phyloP scores from a whole-genome alignment of 495 filamentous ascomycete genomes.

The Daldinia loculata region DNA sequence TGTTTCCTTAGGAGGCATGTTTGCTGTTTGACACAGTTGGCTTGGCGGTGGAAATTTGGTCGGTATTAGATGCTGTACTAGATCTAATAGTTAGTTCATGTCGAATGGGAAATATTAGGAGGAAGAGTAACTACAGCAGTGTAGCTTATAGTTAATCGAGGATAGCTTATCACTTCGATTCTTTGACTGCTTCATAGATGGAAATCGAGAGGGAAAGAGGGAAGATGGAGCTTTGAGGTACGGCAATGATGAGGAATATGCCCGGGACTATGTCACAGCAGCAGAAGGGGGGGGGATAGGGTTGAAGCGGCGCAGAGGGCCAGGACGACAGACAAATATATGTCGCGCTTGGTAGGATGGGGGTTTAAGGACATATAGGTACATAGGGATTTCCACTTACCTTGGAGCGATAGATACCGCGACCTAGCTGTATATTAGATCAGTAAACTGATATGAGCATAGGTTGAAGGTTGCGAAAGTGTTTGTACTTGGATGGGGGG shows the following conservation, averaged over 20 bases:
- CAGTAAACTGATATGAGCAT: not conserved
- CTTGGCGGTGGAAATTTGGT: not conserved
- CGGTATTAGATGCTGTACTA: not conserved
- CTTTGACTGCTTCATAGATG: not conserved
- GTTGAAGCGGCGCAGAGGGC: not conserved
- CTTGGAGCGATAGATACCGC: not conserved
- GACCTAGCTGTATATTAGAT: not conserved
- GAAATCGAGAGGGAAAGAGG: not conserved
- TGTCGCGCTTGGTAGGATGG: not conserved
- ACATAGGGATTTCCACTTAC: not conserved
- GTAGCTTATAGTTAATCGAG: not conserved
- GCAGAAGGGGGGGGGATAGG: no score
- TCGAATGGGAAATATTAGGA: not conserved
- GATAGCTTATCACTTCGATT: not conserved
- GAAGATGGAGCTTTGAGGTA: not conserved
- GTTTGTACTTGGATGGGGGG: not conserved
- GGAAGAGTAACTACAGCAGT: not conserved
- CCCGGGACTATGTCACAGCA: not conserved
- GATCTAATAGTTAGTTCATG: not conserved
- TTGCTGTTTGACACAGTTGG: not conserved
- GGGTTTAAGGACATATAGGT: not conserved
- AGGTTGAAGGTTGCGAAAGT: not conserved
- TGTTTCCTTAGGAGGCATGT: conserved; percentile 6
- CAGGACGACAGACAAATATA: not conserved
- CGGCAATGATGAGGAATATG: not conserved